Evolutionary conservation across 2,329 filamentous ascomycete genomes (phyloP), one percentile per base, ranked within the genome.

Genomic region (Remersonia thermophila): DNA sequence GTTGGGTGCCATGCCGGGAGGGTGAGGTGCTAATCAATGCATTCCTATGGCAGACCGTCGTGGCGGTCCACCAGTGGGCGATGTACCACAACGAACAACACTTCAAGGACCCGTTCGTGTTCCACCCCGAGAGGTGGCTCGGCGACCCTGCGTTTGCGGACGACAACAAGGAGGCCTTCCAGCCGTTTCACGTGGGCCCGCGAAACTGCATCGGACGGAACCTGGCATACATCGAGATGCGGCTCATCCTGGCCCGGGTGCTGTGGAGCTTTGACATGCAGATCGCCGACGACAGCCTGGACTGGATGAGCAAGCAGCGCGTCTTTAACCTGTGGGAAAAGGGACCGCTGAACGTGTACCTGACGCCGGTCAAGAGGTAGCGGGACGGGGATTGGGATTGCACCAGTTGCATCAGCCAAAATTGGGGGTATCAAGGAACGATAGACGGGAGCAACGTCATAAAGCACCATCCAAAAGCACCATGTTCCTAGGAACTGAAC

Each of bases 121-220:
- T 62, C 45, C 55, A 53, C 4, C 69, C 69, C 0, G 65, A 73
- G 46, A 57, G 69, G 0, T 72, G 63, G 56, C 47, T 64, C 1
- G 54, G 51, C 11, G 57, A 62, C 8, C 42, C 49, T 4, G 51
- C 51, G 3, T 71, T 62, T 44, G 46, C 44, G 1, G 36, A 43
- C n/a, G 67, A 73, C 42, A 58, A 55, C 25, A 53, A 54, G 30
- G 59, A 61, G 0, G 59, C 57, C 2, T 55, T 65, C 33, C 62
- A 69, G 48, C 62, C 67, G 1, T 70, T 72, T 39, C 59, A 59
- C 2, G 35, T 64, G 3, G 66, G 68, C 0, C 61, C 67, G 5
- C 52, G 67, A 2, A 66, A 68, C 31, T 71, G 67, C 39, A 55
- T 71, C 16, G 68, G 67, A 2, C 56, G 56, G 41, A 68, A 69